phyloP scores from a whole-genome alignment of 1,284 basidiomycete genomes.

The Cryptococcus sp. region DNA sequence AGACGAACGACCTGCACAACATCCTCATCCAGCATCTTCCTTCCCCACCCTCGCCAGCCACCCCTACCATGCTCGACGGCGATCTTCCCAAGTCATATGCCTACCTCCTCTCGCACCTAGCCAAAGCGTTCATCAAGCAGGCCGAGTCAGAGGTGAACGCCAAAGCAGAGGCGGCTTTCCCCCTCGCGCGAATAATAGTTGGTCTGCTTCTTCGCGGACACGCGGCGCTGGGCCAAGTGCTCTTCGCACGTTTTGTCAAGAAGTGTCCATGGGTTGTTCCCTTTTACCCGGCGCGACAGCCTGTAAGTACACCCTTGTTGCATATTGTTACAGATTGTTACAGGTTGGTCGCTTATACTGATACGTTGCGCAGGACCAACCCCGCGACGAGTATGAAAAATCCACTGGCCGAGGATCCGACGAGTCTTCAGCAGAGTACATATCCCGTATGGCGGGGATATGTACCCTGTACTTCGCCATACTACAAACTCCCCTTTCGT shows the following conservation, averaged over 20 bases:
- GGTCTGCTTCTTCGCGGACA: constrained; percentile 63
- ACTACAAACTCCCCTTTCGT: constrained; percentile 56
- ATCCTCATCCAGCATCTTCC: constrained; percentile 55
- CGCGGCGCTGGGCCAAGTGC: constrained; percentile 68
- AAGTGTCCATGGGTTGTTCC: constrained; percentile 63
- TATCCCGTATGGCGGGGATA: constrained; percentile 74
- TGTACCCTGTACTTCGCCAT: constrained; percentile 87
- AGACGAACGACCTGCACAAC: constrained; percentile 68
- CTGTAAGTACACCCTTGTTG: constrained; percentile 38
- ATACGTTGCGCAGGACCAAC: constrained; percentile 44
- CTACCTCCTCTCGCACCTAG: constrained; percentile 79
- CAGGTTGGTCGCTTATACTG: background rate
- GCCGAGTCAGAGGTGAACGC: constrained; percentile 93
- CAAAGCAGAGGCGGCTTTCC: constrained; percentile 78
- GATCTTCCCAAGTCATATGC: constrained; percentile 57
- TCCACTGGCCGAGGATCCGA: constrained; percentile 61
- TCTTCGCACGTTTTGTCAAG: constrained; percentile 84
- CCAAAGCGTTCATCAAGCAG: constrained; percentile 87
- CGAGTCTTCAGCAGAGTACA: constrained; percentile 68
- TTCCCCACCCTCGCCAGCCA: constrained; percentile 51
- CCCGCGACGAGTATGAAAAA: constrained; percentile 64
- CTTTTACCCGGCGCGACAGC: constrained; percentile 48
- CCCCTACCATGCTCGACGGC: constrained; percentile 48
- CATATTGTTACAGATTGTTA: background rate
- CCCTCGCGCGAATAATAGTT: constrained; percentile 74